Base-by-base conservation (phyloP, 352 stramenopile species). In the Phytophthora syringae region DNA sequence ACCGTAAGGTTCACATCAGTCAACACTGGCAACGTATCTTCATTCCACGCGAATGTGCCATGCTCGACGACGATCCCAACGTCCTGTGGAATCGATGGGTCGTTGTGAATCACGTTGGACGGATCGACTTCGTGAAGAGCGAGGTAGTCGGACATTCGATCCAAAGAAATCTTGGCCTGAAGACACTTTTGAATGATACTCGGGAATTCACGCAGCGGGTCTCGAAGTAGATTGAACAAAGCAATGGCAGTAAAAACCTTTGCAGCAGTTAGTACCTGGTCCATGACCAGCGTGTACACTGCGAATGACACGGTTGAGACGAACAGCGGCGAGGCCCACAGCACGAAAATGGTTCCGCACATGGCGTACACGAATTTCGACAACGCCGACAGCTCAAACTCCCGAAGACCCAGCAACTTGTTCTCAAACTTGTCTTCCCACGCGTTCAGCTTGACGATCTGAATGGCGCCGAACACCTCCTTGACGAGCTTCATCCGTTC, bases 361-460 rank as follows among this genome's bases (percentile, higher is more conserved):
- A 52, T 30, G 64, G 60, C 69, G 93, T 93, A 13, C 79, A 84
- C 18, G 39, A 56, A 61, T 60, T 50, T 21, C 52, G 36, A 54
- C 92, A 87, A 73, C 78, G 97, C 16, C 74, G 79, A 68, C 34
- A 95, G 93, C 70, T 97, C 96, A 60, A 94, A 83, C 11, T 79
- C 62, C 15, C 92, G 76, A 7, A 93, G 39, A 32, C 64, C 34
- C 22, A 69, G 54, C 20, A 98, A 82, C 59, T 95, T 83, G 15
- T 87, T 82, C 21, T 74, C 65, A 73, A 97, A 97, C 5, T 87
- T 84, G 20, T 39, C 32, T 55, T 98, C 93, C 89, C 89, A 98
- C 2, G 82, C 88, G 62, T 98, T 97, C 0, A 98, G 67, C 67
- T 99, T 99, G 73, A 99, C 92, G 44, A 98, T 88, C 71, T 98